phyloP scores from a whole-genome alignment of 2,329 filamentous ascomycete species.

The Sporothrix inflata region DNA sequence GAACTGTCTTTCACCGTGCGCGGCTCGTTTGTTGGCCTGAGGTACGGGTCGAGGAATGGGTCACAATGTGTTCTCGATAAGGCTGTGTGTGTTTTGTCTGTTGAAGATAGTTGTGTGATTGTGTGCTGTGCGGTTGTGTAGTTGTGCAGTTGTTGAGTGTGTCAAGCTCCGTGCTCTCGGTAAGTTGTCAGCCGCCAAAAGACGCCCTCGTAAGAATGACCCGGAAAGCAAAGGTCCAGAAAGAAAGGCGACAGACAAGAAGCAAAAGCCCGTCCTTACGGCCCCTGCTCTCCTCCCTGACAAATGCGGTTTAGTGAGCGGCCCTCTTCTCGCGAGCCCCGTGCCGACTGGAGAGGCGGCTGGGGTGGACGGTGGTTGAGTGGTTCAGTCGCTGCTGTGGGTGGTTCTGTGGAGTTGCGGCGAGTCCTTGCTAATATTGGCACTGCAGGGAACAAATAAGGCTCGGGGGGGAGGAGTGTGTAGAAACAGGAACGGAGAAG shows the following conservation, averaged over 20 bases:
- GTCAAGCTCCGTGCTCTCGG: not conserved
- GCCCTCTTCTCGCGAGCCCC: not conserved
- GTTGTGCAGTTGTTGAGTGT: not conserved
- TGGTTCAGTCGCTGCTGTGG: too few species aligned
- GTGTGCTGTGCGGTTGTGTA: not conserved
- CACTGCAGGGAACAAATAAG: not conserved
- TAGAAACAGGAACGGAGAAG: not conserved
- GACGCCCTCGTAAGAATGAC: too few species aligned
- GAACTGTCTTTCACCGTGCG: not conserved
- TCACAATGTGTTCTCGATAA: not conserved
- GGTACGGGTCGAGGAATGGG: not conserved
- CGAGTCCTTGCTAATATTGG: slow-evolving; percentile 4
- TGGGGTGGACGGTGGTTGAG: too few species aligned
- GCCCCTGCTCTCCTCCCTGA: not conserved
- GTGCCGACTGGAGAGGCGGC: slow-evolving; percentile 1
- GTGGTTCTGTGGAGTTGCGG: not conserved
- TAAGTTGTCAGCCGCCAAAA: not conserved
- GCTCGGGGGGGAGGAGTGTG: not conserved
- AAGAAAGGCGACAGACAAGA: not conserved
- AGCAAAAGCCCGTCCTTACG: not conserved
- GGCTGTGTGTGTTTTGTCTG: not conserved
- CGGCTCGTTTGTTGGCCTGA: not conserved
- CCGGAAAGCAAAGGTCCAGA: not conserved
- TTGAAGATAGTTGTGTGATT: not conserved
- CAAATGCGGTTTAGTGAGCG: slow-evolving; percentile 11